These are phyloP conservation scores for Ceratorhiza oryzae-sativae DNA, from an alignment of 1,284 basidiomycete species.

Conservation along the genomic window DNA sequence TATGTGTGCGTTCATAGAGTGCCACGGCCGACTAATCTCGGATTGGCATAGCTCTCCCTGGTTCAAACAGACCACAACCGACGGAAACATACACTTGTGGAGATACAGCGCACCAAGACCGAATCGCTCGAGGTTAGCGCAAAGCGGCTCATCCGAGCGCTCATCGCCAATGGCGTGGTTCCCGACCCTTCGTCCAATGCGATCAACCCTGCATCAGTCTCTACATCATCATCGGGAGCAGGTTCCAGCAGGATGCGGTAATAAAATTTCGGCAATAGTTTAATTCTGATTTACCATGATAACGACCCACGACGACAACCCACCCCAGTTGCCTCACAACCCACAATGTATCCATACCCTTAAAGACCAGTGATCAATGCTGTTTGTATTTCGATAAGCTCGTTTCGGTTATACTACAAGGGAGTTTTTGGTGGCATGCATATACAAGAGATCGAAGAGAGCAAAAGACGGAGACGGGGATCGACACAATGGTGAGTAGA, in stretches of 20 bases:
- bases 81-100: conserved; percentile 32
- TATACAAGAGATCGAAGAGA: conserved; percentile 23
- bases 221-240: neutral
- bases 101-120: conserved; percentile 29
- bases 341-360: neutral
- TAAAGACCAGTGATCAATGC: neutral
- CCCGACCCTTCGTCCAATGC: conserved; percentile 25
- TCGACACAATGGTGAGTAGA: conserved; percentile 18
- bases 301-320: neutral
- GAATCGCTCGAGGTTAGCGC: conserved; percentile 37
- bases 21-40: neutral
- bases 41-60: conserved; percentile 6
- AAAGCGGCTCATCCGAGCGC: conserved; percentile 34
- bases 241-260: conserved; percentile 9
- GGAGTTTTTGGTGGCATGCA: conserved; percentile 11
- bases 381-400: conserved; percentile 23
- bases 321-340: neutral
- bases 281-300: neutral
- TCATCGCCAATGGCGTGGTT: conserved; percentile 36
- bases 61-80: conserved; percentile 27
- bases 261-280: neutral
- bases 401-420: conserved; percentile 14
- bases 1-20: too few species aligned
- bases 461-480: neutral
- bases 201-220: neutral